Percentiles rank a stretch among this genome's conserved stretches.
Conservation (phyloP, 2,329 filamentous ascomycete species). For the Penicillium vulpinum region DNA sequence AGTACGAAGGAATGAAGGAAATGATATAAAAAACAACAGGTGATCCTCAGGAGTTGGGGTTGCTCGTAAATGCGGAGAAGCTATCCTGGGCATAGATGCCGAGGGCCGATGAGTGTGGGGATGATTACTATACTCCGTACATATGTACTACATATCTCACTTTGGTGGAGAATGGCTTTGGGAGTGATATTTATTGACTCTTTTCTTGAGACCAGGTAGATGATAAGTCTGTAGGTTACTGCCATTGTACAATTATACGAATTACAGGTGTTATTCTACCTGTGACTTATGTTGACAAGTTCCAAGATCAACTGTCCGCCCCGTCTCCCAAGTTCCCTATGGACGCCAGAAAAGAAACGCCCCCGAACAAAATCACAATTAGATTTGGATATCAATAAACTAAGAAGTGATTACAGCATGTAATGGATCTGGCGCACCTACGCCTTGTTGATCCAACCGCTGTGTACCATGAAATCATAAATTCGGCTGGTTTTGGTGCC, state of each 20-base stretch:
- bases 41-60: not conserved
- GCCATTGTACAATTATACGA: not conserved
- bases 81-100: conserved; percentile 14
- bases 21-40: not conserved
- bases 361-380: conserved; percentile 12
- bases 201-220: not conserved
- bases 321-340: conserved; percentile 3
- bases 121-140: no score
- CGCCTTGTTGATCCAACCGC: conserved; percentile 87
- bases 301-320: conserved; percentile 14
- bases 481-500: conserved; percentile 79
- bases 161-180: not conserved
- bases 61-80: conserved; percentile 19
- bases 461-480: conserved; percentile 92
- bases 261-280: conserved; percentile 1
- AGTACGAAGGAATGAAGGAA: not conserved
- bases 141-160: no score
- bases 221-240: not conserved
- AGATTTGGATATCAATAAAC: conserved; percentile 20
- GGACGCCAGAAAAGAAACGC: conserved; percentile 21
- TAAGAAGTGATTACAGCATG: not conserved
- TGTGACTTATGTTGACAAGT: not conserved
- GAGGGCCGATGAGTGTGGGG: conserved; percentile 23
- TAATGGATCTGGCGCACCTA: conserved; percentile 39
- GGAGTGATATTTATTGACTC: not conserved